Percentiles rank a stretch among this genome's conserved stretches.
Evolutionary conservation across 2,329 filamentous ascomycete genomes (phyloP).

Genomic region (Sporothrix schenckii): DNA sequence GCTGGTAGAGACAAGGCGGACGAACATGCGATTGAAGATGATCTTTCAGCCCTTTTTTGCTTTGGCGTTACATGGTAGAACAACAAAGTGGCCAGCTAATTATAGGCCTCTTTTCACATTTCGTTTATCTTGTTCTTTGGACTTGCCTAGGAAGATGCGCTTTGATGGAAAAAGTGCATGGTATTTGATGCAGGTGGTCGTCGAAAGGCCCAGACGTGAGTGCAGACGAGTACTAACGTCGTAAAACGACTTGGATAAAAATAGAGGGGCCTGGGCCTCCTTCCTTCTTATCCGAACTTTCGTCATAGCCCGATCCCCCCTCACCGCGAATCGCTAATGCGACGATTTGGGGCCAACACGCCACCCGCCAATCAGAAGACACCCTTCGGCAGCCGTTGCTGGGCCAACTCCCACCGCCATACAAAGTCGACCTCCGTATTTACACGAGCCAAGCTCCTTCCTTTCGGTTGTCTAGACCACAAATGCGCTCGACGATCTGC

Average conservation of each 20-base stretch:
- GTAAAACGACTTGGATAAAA: not conserved
- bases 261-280: slow-evolving; percentile 1
- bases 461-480: slow-evolving; percentile 24
- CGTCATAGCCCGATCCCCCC: slow-evolving; percentile 12
- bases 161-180: not conserved
- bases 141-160: not conserved
- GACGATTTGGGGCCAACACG: not conserved
- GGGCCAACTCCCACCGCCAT: slow-evolving; percentile 27
- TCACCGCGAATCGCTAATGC: slow-evolving; percentile 20
- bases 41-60: not conserved
- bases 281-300: slow-evolving; percentile 6
- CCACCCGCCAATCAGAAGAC: not conserved
- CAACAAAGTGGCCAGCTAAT: not conserved
- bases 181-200: not conserved
- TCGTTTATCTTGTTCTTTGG: not conserved
- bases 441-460: slow-evolving; percentile 27
- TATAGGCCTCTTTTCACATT: not conserved
- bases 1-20: slow-evolving; percentile 60
- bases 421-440: slow-evolving; percentile 27
- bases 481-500: slow-evolving; percentile 13
- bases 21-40: not conserved
- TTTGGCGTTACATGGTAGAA: slow-evolving; percentile 12
- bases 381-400: slow-evolving; percentile 4
- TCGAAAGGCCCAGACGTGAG: not conserved
- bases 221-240: not conserved